phyloP scores from a whole-genome alignment of 352 stramenopile species.

The Phytophthora parvispora region DNA sequence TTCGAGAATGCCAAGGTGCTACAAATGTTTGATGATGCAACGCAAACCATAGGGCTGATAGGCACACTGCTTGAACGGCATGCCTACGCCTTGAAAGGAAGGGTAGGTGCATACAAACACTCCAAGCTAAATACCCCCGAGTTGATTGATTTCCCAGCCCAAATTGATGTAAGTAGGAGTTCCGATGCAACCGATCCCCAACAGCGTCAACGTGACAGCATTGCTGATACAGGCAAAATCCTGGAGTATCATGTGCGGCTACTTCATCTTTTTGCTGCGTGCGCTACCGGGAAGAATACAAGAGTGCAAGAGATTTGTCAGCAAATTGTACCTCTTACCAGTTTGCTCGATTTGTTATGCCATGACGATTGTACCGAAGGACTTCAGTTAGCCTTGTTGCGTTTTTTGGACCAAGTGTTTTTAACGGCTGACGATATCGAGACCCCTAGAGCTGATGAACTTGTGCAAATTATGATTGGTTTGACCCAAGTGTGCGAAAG shows the following conservation, averaged over 20 bases:
- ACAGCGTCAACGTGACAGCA: background rate
- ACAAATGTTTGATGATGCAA: constrained; percentile 65
- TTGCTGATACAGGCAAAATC: constrained; percentile 31
- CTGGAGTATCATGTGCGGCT: constrained; percentile 70
- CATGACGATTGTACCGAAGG: constrained; percentile 58
- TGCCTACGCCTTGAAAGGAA: constrained; percentile 7
- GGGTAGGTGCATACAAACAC: background rate
- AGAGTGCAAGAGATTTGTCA: constrained; percentile 76
- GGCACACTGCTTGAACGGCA: constrained; percentile 45
- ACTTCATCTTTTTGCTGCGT: constrained; percentile 71
- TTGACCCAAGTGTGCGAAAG: constrained; percentile 44
- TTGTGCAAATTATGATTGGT: constrained; percentile 43
- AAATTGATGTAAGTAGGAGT: background rate
- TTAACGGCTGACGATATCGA: constrained; percentile 69
- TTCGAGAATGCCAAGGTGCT: constrained; percentile 58
- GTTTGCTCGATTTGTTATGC: constrained; percentile 48
- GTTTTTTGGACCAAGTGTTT: constrained; percentile 70
- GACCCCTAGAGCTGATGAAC: constrained; percentile 46
- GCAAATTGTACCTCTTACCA: constrained; percentile 62
- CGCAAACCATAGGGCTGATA: constrained; percentile 34
- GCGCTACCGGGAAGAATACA: constrained; percentile 68
- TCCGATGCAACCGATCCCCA: background rate
- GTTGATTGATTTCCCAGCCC: background rate
- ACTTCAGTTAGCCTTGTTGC: constrained; percentile 57
- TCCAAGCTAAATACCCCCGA: background rate